Evolutionary conservation across 495 filamentous ascomycete species (phyloP).

Genomic region (Penicillium malachiteum): DNA sequence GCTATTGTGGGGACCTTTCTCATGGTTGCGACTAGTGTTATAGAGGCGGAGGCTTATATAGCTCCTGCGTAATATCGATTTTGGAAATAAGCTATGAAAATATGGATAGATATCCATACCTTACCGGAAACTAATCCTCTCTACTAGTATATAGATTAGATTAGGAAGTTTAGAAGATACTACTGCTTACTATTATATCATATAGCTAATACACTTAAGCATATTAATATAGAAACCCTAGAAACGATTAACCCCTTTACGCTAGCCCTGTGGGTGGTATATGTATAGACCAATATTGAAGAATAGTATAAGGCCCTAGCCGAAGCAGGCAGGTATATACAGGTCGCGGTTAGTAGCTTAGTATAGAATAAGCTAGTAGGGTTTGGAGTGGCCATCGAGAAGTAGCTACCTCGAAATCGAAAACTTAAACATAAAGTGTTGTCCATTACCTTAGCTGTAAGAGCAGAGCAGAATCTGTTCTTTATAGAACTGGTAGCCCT

Average conservation of each 20-base stretch:
- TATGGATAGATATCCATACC: slow-evolving; percentile 7
- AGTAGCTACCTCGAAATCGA: slow-evolving; percentile 6
- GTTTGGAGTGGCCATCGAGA: slow-evolving; percentile 5
- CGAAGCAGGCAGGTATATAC: slow-evolving; percentile 7
- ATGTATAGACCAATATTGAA: slow-evolving; percentile 1
- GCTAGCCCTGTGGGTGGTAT: slow-evolving; percentile 9
- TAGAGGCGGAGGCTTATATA: slow-evolving; percentile 12
- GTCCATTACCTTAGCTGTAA: slow-evolving; percentile 4
- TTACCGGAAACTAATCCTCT: no score
- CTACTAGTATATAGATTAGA: no score
- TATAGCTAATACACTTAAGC: neutral
- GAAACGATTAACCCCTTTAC: slow-evolving; percentile 6
- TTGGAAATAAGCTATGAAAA: slow-evolving; percentile 22
- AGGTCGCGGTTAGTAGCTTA: slow-evolving; percentile 7
- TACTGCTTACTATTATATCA: slow-evolving; percentile 1
- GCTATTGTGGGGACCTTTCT: slow-evolving; percentile 21
- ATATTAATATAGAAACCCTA: slow-evolving; percentile 3
- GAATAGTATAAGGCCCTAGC: slow-evolving; percentile 3
- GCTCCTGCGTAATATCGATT: slow-evolving; percentile 14
- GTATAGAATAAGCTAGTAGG: slow-evolving; percentile 7
- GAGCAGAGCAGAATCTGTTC: slow-evolving; percentile 15
- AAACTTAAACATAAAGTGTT: slow-evolving; percentile 9
- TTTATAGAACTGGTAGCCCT: slow-evolving; percentile 18
- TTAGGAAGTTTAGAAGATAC: slow-evolving; percentile 1
- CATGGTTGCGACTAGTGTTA: slow-evolving; percentile 6